Base-by-base conservation (phyloP, 306 rosid species). In the Ochetophila trinervis region DNA sequence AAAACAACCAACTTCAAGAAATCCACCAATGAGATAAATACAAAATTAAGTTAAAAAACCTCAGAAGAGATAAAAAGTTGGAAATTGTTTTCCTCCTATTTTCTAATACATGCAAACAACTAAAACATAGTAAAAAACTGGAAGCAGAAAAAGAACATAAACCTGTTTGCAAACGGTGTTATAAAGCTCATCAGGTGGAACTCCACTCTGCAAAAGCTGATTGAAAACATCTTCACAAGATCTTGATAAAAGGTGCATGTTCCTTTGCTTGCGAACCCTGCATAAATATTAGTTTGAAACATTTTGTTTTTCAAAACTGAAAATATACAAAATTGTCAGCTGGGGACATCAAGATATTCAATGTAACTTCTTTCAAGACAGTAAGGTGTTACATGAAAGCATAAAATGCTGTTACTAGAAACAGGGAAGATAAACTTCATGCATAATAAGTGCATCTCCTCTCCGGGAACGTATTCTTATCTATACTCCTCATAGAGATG, bases 141-240 rank as follows among this genome's bases (percentile, higher is more conserved):
- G 35, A 63, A 60, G 52, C 44, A 32, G 40, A 67, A 52, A 44
- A 59, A 30, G 52, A 56, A 69, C 9, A 56, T 21, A 60, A 23
- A 91, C 97, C 97, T 91, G 96, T 74, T 91, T 86, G 95, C 91
- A 88, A 70, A 91, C 90, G 32, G 95, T 82, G 57, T 83, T 18
- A 65, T 88, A 88, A 66, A 91, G 97, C 63, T 91, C 88, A 6
- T 83, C 88, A 0, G 94, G 88, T 61, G 87, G 23, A 58, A 91
- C 78, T 53, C 97, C 96, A 52, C 91, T 70, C 72, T 86, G 96
- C 79, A 87, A 77, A 51, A 91, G 84, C 91, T 85, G 89, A 69
- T 74, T 83, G 67, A 91, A 91, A 13, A 80, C 76, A 68, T 91
- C 96, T 56, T 91, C 97, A 36, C 97, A 91, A 67, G 97, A 91